These are phyloP conservation scores for Mycosphaerelloides madeirae DNA, from an alignment of 2,329 filamentous ascomycete genomes.

Conservation along the genomic window DNA sequence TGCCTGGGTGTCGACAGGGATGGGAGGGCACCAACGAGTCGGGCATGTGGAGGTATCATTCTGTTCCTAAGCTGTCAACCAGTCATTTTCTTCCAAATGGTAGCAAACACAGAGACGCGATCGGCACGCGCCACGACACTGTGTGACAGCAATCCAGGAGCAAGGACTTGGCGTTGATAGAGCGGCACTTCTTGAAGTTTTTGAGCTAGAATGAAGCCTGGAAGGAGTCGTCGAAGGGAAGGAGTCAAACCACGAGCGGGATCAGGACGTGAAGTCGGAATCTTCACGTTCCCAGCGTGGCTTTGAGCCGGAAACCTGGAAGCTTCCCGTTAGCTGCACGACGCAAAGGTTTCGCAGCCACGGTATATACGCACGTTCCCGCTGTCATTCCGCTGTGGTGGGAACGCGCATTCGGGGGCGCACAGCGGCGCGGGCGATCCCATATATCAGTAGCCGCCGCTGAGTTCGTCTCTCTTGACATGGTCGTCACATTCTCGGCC, in stretches of 20 bases:
- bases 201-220: background rate
- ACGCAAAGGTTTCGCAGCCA: background rate
- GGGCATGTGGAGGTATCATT: background rate
- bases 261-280: conserved; percentile 7
- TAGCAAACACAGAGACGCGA: conserved; percentile 10
- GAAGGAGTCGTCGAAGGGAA: background rate
- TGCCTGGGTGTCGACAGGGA: background rate
- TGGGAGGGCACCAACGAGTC: background rate
- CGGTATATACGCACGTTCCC: conserved; percentile 1
- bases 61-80: background rate
- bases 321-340: conserved; percentile 8
- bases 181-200: background rate
- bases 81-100: conserved; percentile 8
- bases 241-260: background rate
- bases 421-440: too few species aligned
- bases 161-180: background rate
- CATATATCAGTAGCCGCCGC: background rate
- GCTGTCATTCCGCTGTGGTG: conserved; percentile 4
- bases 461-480: background rate
- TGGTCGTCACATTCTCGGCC: background rate
- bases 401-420: background rate
- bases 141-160: background rate
- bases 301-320: conserved; percentile 1
- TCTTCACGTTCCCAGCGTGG: conserved; percentile 4
- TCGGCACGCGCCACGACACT: conserved; percentile 3